phyloP scores from a whole-genome alignment of 768 basidiomycete genomes.

The Sarcomyxa edulis region DNA sequence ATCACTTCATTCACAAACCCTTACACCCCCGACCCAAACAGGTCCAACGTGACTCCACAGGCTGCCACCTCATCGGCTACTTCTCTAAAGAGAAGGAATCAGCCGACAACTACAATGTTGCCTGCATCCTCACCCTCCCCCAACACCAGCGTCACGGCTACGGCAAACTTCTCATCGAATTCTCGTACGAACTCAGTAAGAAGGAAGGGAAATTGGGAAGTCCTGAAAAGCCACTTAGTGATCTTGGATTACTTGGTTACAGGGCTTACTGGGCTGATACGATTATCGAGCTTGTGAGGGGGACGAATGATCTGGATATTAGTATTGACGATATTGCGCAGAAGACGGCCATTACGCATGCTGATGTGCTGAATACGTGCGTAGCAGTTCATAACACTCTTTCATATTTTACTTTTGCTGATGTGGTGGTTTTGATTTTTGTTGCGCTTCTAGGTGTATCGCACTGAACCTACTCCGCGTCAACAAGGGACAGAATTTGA shows the following conservation, averaged over 20 bases:
- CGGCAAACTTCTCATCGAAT: constrained; percentile 94
- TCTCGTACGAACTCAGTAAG: constrained; percentile 97
- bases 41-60: constrained; percentile 81
- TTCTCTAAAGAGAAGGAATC: constrained; percentile 99
- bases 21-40: too few relatives aligned
- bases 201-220: constrained; percentile 93
- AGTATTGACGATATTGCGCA: constrained; percentile 97
- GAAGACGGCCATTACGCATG: constrained; percentile 90
- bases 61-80: constrained; percentile 95
- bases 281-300: constrained; percentile 85
- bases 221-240: constrained; percentile 95
- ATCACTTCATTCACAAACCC: constrained; percentile 6
- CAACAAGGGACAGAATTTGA: constrained; percentile 91
- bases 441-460: constrained; percentile 63
- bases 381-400: constrained; percentile 29
- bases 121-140: constrained; percentile 97
- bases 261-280: constrained; percentile 97
- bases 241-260: constrained; percentile 89
- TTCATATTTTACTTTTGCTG: constrained; percentile 9
- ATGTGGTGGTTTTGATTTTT: constrained; percentile 1
- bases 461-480: constrained; percentile 94
- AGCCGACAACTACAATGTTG: constrained; percentile 97
- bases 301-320: constrained; percentile 69
- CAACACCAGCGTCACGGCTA: constrained; percentile 97
- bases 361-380: constrained; percentile 98